Evolutionary conservation across 306 rosid genomes (phyloP), one percentile per base, ranked within the genome.

Genomic region (Dalbergia oliveri): DNA sequence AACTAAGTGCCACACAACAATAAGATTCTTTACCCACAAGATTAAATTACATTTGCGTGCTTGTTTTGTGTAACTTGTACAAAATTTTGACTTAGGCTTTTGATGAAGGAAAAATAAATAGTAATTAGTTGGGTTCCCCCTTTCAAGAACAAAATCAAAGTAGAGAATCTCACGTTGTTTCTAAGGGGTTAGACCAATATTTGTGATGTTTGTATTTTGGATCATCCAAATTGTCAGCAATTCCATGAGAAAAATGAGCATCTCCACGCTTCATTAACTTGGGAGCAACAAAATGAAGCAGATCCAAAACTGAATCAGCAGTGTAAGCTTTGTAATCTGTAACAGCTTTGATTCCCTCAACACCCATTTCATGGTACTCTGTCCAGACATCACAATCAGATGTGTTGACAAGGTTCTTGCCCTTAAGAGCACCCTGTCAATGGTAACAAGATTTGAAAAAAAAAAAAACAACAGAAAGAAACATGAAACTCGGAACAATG

Each of bases 111-210:
- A 63, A 66, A 50, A 51, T 35, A 64, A 64, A 44, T 49, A 56
- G 64, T 69, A 71, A 57, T 6, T 33, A 62, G 44, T 9, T 50
- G 35, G 45, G 54, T 34, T 26, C 67, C 16, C 47, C 16, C 80
- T 72, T 66, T 37, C 11, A 41, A 57, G 39, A 58, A 71, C 11
- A 82, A 76, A 60, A 60, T 75, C 69, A 18, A 62, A 66, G 39
- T 45, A 62, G 80, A 80, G 79, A 81, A 64, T 14, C 93, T 88
- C 83, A 87, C 97, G 58, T 88, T 75, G 97, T 90, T 90, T 92
- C 97, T 59, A 92, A 81, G 37, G 97, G 97, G 75, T 89, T 92
- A 31, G 97, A 92, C 97, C 97, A 92, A 69, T 90, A 92, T 82
- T 87, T 92, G 83, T 88, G 90, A 83, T 92, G 94, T 45, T 88